Evolutionary conservation across 139 green algal species (phyloP), one percentile per base, ranked within the genome.

Genomic region (Tetraselmis chui): DNA sequence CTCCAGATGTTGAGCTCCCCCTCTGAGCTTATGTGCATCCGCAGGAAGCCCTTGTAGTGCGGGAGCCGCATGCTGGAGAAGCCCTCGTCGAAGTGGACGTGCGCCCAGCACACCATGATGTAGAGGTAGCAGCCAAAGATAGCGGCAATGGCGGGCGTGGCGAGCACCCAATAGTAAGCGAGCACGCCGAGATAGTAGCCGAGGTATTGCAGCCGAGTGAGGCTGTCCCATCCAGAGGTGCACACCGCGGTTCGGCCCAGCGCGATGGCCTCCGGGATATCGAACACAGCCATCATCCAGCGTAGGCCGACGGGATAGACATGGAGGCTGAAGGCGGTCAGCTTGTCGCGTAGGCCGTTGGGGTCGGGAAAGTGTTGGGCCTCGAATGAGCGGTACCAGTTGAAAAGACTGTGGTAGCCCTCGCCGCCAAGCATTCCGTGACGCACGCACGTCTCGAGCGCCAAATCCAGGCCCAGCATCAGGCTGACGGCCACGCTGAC

Each of bases 121-220:
- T 95, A 97, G 2, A 97, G 88, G 83, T 97, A 97, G 58, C 85
- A 81, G n/a, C 94, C 94, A 81, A 97, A 97, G 1, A 97, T 80
- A 79, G 93, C 88, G 76, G 87, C 93, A 23, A 97, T 89, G 29
- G 90, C 89, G 26, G 94, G 94, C 0, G 92, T 96, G 76, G 93
- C 94, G 27, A 98, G 87, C 76, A 98, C 85, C 94, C 94, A 98
- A 85, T 95, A 98, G 85, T 98, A 98, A 1, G 88, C 85, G 27
- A 98, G 87, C 89, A 95, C 92, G 78, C 91, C 94, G 2, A 59
- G 31, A 80, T 98, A 98, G 90, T 95, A 98, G 1, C 83, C 88
- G 27, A 89, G n/a, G 0, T 88, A 89, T 86, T 94, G 86, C 23
- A 94, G 59, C 23, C 93, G 89, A n/a, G 83, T 89, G 26, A 96